Evolutionary conservation across 164 flowering plant genomes (phyloP).

Genomic region (Amborella trichopoda): DNA sequence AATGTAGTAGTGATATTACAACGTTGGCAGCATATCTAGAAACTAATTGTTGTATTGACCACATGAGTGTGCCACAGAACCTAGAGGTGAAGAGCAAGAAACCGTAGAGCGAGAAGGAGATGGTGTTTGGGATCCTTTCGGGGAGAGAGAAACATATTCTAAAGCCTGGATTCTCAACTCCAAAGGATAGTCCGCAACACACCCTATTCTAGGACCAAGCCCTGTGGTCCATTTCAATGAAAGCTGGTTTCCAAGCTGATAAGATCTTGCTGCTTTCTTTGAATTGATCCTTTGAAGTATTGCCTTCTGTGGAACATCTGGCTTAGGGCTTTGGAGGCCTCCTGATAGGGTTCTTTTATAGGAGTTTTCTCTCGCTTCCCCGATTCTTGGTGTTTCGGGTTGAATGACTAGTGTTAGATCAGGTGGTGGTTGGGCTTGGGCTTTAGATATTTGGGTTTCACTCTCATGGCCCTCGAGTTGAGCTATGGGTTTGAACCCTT

Average conservation of each 20-base stretch:
- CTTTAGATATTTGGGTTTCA: too few species aligned
- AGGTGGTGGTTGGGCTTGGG: too few species aligned
- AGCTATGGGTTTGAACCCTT: too few species aligned
- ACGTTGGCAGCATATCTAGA: too few species aligned
- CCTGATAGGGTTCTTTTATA: constrained; percentile 75
- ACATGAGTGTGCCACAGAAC: too few species aligned
- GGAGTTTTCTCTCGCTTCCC: constrained; percentile 1
- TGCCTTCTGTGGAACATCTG: constrained; percentile 48
- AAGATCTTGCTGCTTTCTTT: constrained; percentile 48
- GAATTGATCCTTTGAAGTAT: constrained; percentile 74
- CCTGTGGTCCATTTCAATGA: constrained; percentile 73
- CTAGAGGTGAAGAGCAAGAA: constrained; percentile 2
- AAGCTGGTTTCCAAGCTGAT: constrained; percentile 61
- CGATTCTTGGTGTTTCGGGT: too few species aligned
- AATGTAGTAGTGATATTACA: too few species aligned
- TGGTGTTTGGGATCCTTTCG: constrained; percentile 30
- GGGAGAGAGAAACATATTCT: constrained; percentile 64
- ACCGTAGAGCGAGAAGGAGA: constrained; percentile 4
- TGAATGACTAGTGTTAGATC: constrained; percentile 9
- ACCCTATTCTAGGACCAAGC: constrained; percentile 85
- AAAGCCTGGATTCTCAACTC: constrained; percentile 61
- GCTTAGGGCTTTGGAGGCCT: constrained; percentile 59
- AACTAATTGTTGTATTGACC: too few species aligned
- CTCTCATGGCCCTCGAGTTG: too few species aligned
- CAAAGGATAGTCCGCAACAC: constrained; percentile 72